Percentiles rank a stretch among this genome's conserved stretches.
Evolutionary conservation across 257 asterid species (phyloP).

Genomic region (Plantago major): DNA sequence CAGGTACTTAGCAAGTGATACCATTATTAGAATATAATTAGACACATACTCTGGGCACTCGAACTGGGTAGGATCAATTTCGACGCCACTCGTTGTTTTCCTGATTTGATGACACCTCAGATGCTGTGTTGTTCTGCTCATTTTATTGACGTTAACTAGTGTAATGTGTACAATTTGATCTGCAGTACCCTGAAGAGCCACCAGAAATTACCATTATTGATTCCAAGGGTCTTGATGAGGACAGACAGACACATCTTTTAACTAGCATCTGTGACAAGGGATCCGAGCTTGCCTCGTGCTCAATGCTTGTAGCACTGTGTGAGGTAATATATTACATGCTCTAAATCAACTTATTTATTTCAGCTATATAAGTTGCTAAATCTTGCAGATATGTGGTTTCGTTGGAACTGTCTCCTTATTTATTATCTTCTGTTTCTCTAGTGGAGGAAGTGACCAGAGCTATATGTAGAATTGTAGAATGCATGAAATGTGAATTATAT

Average conservation of each 20-base stretch:
- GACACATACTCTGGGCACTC: no score
- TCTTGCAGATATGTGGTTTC: not conserved
- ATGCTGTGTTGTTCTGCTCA: no score
- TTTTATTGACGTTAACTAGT: no score
- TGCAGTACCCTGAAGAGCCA: slow-evolving; percentile 86
- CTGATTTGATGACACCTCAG: no score
- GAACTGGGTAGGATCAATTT: no score
- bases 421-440: not conserved
- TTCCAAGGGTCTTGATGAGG: slow-evolving; percentile 87
- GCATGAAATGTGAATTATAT: not conserved
- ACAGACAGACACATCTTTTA: slow-evolving; percentile 54
- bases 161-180: slow-evolving; percentile 12
- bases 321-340: slow-evolving; percentile 50
- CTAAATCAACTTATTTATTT: slow-evolving; percentile 14
- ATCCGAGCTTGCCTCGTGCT: slow-evolving; percentile 60
- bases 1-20: slow-evolving; percentile 38
- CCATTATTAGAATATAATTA: not conserved
- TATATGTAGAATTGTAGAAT: not conserved
- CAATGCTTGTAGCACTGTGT: slow-evolving; percentile 88
- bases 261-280: slow-evolving; percentile 52
- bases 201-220: slow-evolving; percentile 62
- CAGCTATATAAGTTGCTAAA: not conserved
- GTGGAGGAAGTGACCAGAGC: not conserved
- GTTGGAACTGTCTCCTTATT: not conserved
- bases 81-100: no score